Evolutionary conservation across 2,329 filamentous ascomycete species (phyloP), one percentile per base, ranked within the genome.

Genomic region (Fusarium sp.): DNA sequence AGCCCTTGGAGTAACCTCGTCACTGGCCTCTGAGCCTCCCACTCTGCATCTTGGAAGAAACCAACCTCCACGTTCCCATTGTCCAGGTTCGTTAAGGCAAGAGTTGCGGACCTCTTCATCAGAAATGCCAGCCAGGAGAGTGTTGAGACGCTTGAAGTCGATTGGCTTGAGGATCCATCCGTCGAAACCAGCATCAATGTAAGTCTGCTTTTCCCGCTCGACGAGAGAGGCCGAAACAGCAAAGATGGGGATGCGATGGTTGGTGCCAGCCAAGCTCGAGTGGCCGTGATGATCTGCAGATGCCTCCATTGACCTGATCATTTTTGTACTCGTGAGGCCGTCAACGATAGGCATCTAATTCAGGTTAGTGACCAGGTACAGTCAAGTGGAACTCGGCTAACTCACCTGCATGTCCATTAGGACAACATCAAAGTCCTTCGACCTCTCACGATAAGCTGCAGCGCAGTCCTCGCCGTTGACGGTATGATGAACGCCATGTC

Each of bases 321-420:
- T 91, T 78, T 93, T 94, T 0, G 93, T 92, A 18, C 93, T 93
- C 5, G 87, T 89, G 27, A 94, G 85, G 16, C 94, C 94, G 75
- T 97, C 93, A 7, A 97, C 92, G 32, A 97, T 96, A 20, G 94
- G 93, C 94, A 97, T 97, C 93, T 97, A n/a, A 21, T 48, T 23
- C 3, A 28, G 20, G 46, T 68, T 63, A 69, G 47, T 20, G 55
- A 25, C 11, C 12, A 12, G 13, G 9, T 13, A 20, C 5, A 6
- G 42, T 7, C 23, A 16, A 10, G 7, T 7, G 20, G 16, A 10
- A 40, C 4, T 18, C 18, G 11, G 23, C n/a, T 27, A 80, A 55
- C 88, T 79, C 77, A 94, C 93, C 85, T 97, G 93, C 87, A 97
- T 93, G 76, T 97, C 94, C 94, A 97, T 97, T 67, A 97, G 84